Evolutionary conservation across 2,329 filamentous ascomycete genomes (phyloP), one percentile per base, ranked within the genome.

Genomic region (Botrytis fabae): DNA sequence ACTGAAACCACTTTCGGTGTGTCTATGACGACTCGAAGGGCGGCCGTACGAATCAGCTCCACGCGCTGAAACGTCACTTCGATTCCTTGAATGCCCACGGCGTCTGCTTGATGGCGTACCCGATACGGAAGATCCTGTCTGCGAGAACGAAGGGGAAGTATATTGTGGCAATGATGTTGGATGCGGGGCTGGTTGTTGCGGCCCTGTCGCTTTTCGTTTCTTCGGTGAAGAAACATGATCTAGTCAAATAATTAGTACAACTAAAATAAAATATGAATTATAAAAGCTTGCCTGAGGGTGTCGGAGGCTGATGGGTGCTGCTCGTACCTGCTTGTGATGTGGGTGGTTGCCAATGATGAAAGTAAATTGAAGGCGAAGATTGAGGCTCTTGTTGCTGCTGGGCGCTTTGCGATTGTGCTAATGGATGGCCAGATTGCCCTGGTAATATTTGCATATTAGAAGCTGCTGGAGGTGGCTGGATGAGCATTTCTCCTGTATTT

Each of bases 271-370:
- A 81, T 80, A 77, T 82, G 70, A 82, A 77, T 81, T 84, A 75
- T 84, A 82, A 81, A 84, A 84, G 77, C 78, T 89, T 91, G 89
- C 91, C 90, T 84, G 92, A 91, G 79, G 93, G 91, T 75, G 92
- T 92, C 79, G 88, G 88, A 74, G 92, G 91, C 80, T 92, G 90
- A 78, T 90, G 89, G 73, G 87, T 85, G 80, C 85, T 84, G 76
- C 86, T 77, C 59, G 76, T 83, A 74, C 87, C 86, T 76, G 86
- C 85, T 82, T 92, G 87, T 75, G 89, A 88, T 35, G 86, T 88
- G 22, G 94, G 94, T 63, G 94, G 94, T 74, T 95, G 92, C 94
- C 94, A 97, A 81, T 97, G 93, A 80, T 97, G 93, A 81, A 97
- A 97, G 82, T 93, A 96, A 65, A 97, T 92, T 35, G 91, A 92